Percentiles rank a stretch among this genome's conserved stretches.
These are phyloP conservation scores for Onygenales sp. DNA, from an alignment of 2,329 filamentous ascomycete genomes.

Conservation along the genomic window DNA sequence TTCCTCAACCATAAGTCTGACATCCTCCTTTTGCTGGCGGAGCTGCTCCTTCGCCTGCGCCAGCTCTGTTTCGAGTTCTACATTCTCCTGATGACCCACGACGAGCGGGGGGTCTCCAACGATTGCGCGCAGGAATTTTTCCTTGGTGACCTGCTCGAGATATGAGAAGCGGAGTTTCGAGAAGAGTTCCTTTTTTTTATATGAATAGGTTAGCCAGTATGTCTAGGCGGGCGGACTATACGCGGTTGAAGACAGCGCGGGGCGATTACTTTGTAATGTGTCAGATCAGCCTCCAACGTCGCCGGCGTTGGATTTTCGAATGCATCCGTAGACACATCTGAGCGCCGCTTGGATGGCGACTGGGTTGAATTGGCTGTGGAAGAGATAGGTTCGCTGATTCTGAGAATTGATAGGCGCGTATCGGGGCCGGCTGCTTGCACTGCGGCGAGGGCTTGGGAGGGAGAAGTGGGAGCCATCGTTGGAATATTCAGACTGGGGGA, in stretches of 20 bases:
- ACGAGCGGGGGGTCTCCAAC: conserved; percentile 83
- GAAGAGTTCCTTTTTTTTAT: conserved; percentile 60
- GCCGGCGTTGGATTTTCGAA: conserved; percentile 62
- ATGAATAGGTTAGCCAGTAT: background rate
- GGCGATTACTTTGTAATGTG: conserved; percentile 63
- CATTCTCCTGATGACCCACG: conserved; percentile 72
- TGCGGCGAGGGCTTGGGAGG: conserved; percentile 23
- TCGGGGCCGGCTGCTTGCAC: conserved; percentile 48
- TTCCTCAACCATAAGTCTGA: conserved; percentile 61
- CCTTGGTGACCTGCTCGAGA: conserved; percentile 96
- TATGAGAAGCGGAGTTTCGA: conserved; percentile 95
- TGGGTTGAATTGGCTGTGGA: conserved; percentile 24
- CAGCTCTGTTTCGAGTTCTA: conserved; percentile 62
- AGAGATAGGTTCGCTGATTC: conserved; percentile 65
- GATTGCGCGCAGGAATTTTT: conserved; percentile 90
- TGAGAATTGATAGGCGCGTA: conserved; percentile 56
- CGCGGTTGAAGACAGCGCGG: background rate
- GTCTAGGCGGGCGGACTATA: background rate
- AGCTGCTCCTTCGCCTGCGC: conserved; percentile 63
- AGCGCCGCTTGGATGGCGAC: conserved; percentile 48
- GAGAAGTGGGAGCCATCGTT: conserved; percentile 14
- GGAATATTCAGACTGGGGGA: background rate
- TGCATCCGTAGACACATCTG: conserved; percentile 59
- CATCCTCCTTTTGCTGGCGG: conserved; percentile 70
- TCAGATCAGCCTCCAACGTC: conserved; percentile 70